A percentile compares a stretch with the other conserved stretches of the same genome.
phyloP scores from a whole-genome alignment of 768 basidiomycete species.

The Lentinula sp. region DNA sequence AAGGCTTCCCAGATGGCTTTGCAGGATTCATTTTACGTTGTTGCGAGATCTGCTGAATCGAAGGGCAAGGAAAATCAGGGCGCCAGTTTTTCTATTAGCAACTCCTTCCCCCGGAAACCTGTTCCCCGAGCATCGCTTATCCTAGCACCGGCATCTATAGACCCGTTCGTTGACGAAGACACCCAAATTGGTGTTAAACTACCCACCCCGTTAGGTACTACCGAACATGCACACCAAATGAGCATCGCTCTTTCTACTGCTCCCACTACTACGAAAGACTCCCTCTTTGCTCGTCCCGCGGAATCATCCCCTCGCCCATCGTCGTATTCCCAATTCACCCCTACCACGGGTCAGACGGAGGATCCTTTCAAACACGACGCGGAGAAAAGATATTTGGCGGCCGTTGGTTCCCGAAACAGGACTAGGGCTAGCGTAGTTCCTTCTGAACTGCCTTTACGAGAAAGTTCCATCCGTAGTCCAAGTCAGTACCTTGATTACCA shows the following conservation, averaged over 20 bases:
- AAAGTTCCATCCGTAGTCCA: background rate
- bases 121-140: conserved; percentile 1
- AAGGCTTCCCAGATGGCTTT: conserved; percentile 15
- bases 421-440: background rate
- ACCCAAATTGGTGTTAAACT: background rate
- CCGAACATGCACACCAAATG: conserved; percentile 2
- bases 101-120: background rate
- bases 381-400: background rate
- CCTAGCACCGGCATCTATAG: conserved; percentile 7
- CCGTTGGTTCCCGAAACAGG: background rate
- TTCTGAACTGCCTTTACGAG: background rate
- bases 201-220: background rate
- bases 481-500: background rate
- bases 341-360: background rate
- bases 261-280: background rate
- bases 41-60: conserved; percentile 9
- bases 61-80: background rate
- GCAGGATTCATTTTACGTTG: conserved; percentile 1
- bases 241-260: background rate
- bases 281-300: background rate
- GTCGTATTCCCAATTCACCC: background rate
- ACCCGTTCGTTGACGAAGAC: conserved; percentile 6
- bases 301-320: background rate
- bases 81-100: conserved; percentile 1
- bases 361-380: background rate